phyloP scores from a whole-genome alignment of 208 protist species.

The Porcisia deanei region DNA sequence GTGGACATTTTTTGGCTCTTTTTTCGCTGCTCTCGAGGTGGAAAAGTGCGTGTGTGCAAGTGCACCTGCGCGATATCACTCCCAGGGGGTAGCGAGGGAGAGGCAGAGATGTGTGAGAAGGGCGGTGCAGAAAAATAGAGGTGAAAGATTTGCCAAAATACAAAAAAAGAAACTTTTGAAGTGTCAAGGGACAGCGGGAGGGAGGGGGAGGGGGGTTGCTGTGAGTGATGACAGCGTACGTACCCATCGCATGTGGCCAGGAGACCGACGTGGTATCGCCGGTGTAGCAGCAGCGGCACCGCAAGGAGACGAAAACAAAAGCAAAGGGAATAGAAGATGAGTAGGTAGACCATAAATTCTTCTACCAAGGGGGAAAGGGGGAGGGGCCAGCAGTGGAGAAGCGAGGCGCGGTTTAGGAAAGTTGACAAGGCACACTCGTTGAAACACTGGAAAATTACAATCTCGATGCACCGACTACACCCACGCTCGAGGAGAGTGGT shows the following conservation, averaged over 20 bases:
- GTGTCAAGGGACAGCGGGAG: background rate
- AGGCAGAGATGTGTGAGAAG: background rate
- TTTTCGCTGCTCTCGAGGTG: background rate
- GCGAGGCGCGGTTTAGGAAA: background rate
- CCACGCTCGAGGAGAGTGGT: background rate
- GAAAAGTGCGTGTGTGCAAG: background rate
- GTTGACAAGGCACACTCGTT: background rate
- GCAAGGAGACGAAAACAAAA: background rate
- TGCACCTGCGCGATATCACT: background rate
- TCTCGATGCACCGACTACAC: background rate
- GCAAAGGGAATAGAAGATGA: background rate
- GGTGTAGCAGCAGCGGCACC: background rate
- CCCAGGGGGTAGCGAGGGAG: background rate
- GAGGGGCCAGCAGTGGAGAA: background rate
- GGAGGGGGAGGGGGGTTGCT: background rate
- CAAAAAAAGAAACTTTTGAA: background rate
- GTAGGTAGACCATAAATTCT: background rate
- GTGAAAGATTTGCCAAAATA: background rate
- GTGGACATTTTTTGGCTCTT: constrained; percentile 14
- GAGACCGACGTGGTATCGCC: background rate
- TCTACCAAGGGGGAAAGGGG: background rate
- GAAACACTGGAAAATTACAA: background rate
- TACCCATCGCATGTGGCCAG: background rate
- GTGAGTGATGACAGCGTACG: background rate
- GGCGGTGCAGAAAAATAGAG: background rate